These are phyloP conservation scores for Galerina sulciceps DNA, from an alignment of 768 basidiomycete genomes.

Conservation along the genomic window DNA sequence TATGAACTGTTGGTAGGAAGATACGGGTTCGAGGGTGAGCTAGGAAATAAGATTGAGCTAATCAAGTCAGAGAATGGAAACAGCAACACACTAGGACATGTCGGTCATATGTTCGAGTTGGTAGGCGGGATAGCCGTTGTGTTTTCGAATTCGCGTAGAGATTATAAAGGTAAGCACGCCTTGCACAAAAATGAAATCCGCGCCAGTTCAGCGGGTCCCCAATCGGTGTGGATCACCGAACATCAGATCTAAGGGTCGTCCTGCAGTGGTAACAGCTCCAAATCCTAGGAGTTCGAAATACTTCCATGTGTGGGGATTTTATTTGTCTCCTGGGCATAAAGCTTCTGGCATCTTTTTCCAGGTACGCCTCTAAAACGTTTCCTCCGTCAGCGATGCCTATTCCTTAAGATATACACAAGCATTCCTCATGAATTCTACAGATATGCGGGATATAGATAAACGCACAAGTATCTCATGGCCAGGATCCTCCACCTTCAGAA, in stretches of 20 bases:
- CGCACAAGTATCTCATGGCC: not conserved
- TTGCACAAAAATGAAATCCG: slow-evolving; percentile 44
- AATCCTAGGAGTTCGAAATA: slow-evolving; percentile 46
- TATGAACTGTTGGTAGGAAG: slow-evolving; percentile 43
- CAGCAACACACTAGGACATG: slow-evolving; percentile 56
- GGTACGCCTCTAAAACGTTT: slow-evolving; percentile 35
- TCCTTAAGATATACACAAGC: not conserved
- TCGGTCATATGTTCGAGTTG: slow-evolving; percentile 50
- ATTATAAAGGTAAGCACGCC: slow-evolving; percentile 53
- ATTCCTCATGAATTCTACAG: not conserved
- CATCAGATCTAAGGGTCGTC: slow-evolving; percentile 76
- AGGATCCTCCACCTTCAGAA: not conserved
- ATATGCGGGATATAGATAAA: not conserved
- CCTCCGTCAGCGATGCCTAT: slow-evolving; percentile 28
- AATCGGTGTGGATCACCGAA: slow-evolving; percentile 61
- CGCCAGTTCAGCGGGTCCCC: slow-evolving; percentile 43
- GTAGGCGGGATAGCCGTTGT: slow-evolving; percentile 41
- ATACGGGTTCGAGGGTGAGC: slow-evolving; percentile 45
- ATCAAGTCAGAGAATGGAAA: slow-evolving; percentile 3
- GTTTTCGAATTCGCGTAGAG: slow-evolving; percentile 47
- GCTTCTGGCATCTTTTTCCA: slow-evolving; percentile 42
- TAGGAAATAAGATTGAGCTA: slow-evolving; percentile 28
- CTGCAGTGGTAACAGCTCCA: slow-evolving; percentile 48
- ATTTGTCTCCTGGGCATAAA: slow-evolving; percentile 38
- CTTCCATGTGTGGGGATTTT: slow-evolving; percentile 44